phyloP scores from a whole-genome alignment of 345 rosid genomes.

The Moricandia arvensis region DNA sequence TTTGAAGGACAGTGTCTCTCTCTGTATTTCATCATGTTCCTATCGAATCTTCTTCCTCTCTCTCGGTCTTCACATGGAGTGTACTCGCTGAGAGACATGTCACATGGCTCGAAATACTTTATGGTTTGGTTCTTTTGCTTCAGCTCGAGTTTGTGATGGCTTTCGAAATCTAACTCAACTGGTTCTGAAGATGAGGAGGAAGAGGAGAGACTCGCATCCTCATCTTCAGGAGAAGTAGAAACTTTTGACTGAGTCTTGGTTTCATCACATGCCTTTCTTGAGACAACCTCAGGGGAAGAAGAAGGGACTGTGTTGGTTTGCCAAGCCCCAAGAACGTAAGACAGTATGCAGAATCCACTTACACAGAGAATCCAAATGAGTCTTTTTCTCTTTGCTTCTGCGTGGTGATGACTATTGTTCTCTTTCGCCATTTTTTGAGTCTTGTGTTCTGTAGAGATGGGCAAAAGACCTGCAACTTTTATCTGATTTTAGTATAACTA shows the following conservation, averaged over 20 bases:
- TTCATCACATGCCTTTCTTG: background rate
- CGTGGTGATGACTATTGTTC: background rate
- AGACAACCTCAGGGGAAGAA: background rate
- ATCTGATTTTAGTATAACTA: background rate
- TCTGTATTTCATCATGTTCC: slow-evolving; percentile 79
- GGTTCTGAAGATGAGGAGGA: background rate
- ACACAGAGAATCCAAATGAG: background rate
- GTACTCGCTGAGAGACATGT: slow-evolving; percentile 68
- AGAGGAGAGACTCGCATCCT: background rate
- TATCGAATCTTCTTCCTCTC: slow-evolving; percentile 73
- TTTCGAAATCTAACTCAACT: slow-evolving; percentile 57
- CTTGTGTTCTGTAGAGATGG: background rate
- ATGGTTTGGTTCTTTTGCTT: slow-evolving; percentile 40
- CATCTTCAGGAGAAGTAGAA: background rate
- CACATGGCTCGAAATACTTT: slow-evolving; percentile 62
- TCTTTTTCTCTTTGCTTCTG: background rate
- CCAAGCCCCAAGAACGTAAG: background rate
- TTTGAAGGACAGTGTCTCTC: slow-evolving; percentile 89
- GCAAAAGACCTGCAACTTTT: background rate
- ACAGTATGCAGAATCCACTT: background rate
- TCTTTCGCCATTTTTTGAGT: background rate
- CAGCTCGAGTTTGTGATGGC: slow-evolving; percentile 64
- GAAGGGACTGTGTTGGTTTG: background rate
- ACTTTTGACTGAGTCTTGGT: background rate
- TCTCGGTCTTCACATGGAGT: slow-evolving; percentile 81